Percentiles rank a stretch among this genome's conserved stretches.
These are phyloP conservation scores for Hura crepitans DNA, from an alignment of 441 rosid species.

Conservation along the genomic window DNA sequence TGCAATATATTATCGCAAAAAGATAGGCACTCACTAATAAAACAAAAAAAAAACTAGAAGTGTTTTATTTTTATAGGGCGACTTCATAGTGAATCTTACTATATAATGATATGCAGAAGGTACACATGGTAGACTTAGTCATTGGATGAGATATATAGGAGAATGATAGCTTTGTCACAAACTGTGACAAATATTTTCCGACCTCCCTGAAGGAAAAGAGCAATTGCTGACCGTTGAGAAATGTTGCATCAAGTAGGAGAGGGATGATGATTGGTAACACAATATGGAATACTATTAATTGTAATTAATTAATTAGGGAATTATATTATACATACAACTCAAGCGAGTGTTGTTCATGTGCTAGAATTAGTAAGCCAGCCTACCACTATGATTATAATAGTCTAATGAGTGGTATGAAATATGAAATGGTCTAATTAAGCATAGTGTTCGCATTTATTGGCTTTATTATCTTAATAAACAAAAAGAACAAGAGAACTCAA, in stretches of 20 bases:
- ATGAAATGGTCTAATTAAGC: background rate
- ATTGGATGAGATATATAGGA: too few species aligned
- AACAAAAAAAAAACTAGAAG: too few species aligned
- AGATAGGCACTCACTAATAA: too few species aligned
- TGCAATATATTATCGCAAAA: too few species aligned
- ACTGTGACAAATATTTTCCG: conserved; percentile 10
- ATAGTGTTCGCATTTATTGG: background rate
- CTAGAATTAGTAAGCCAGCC: background rate
- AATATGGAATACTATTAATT: background rate
- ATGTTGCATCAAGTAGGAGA: background rate
- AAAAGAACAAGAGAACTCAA: background rate
- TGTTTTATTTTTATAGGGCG: too few species aligned
- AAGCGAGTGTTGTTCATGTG: too few species aligned
- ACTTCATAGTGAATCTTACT: too few species aligned
- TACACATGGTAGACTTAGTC: too few species aligned
- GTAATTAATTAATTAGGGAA: background rate
- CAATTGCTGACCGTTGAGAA: background rate
- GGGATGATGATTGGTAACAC: background rate
- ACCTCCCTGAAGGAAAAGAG: too few species aligned
- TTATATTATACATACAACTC: too few species aligned
- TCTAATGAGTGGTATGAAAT: background rate
- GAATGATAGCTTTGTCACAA: conserved; percentile 21
- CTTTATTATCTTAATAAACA: background rate
- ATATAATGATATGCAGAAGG: too few species aligned
- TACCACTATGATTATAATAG: background rate